phyloP scores from a whole-genome alignment of 1,284 basidiomycete species.

The Leccinum angustisporum region DNA sequence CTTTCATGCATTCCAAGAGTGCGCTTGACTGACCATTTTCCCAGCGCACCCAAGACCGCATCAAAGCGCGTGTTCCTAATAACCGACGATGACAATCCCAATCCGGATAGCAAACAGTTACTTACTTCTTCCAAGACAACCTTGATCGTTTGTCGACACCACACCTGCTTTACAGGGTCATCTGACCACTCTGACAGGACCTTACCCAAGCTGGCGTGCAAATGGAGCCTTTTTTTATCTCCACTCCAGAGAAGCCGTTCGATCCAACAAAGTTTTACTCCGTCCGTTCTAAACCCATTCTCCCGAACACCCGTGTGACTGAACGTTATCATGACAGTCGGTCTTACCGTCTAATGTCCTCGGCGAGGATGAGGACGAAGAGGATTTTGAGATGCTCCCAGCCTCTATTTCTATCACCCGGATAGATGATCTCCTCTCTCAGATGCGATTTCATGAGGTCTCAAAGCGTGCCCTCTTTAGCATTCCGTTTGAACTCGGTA shows the following conservation, averaged over 20 bases:
- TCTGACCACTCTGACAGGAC: constrained; percentile 53
- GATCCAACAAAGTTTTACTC: constrained; percentile 82
- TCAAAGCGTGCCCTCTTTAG: constrained; percentile 88
- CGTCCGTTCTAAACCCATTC: constrained; percentile 45
- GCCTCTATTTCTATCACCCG: constrained; percentile 68
- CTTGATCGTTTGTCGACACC: constrained; percentile 48
- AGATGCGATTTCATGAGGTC: constrained; percentile 83
- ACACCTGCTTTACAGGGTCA: not conserved
- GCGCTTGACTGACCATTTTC: constrained; percentile 1
- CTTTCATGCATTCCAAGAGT: not conserved
- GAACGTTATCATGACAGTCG: constrained; percentile 39
- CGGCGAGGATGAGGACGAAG: constrained; percentile 45
- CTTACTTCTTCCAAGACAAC: constrained; percentile 69
- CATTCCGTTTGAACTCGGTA: constrained; percentile 78
- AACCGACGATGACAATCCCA: constrained; percentile 82
- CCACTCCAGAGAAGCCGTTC: constrained; percentile 67
- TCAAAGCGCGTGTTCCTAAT: constrained; percentile 91
- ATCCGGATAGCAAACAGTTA: constrained; percentile 53
- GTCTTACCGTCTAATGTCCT: constrained; percentile 60
- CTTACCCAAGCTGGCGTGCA: constrained; percentile 77
- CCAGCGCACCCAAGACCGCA: constrained; percentile 80
- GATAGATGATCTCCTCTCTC: constrained; percentile 76
- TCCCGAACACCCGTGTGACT: constrained; percentile 6
- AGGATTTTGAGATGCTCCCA: constrained; percentile 53
- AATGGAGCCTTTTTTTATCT: constrained; percentile 93